These are phyloP conservation scores for Kodamaea lidongshanica DNA, from an alignment of 805 yeast genomes.

Conservation along the genomic window DNA sequence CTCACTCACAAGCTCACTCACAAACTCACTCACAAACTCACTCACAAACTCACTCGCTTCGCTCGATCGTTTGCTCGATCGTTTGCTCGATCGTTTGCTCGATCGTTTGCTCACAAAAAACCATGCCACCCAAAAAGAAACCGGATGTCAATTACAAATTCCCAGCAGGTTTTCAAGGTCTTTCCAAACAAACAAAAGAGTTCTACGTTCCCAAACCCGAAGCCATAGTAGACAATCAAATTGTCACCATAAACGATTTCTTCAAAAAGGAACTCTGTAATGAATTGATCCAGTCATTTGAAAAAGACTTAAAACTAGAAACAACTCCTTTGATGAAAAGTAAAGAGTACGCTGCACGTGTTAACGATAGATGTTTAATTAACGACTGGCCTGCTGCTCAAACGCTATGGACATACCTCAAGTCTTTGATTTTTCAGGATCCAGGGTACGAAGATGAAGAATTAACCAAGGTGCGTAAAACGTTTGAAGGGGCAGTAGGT, in stretches of 20 bases:
- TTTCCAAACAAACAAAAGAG: conserved; percentile 9
- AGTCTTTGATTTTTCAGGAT: conserved; percentile 21
- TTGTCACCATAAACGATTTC: conserved; percentile 36
- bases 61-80: too few species aligned
- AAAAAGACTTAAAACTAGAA: conserved; percentile 24
- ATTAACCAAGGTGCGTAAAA: conserved; percentile 14
- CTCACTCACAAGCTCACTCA: too few species aligned
- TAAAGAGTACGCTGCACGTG: conserved; percentile 50
- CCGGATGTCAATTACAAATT: conserved; percentile 11
- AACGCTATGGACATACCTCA: conserved; percentile 40
- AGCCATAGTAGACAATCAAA: conserved; percentile 28
- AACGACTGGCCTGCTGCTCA: conserved; percentile 34
- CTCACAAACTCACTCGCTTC: too few species aligned
- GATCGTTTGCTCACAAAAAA: too few species aligned
- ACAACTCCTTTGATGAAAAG: conserved; percentile 46
- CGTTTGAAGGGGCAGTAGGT: conserved; percentile 38
- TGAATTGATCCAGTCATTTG: conserved; percentile 32
- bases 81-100: too few species aligned
- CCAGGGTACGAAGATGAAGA: conserved; percentile 26
- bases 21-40: too few species aligned
- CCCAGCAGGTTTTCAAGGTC: conserved; percentile 13
- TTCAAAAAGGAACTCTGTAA: conserved; percentile 31
- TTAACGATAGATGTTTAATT: conserved; percentile 45
- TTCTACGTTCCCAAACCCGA: conserved; percentile 19
- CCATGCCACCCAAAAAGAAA: conserved; percentile 4